Evolutionary conservation across 2,329 filamentous ascomycete genomes (phyloP), one percentile per base, ranked within the genome.

Genomic region (Diaporthe citrichinensis): DNA sequence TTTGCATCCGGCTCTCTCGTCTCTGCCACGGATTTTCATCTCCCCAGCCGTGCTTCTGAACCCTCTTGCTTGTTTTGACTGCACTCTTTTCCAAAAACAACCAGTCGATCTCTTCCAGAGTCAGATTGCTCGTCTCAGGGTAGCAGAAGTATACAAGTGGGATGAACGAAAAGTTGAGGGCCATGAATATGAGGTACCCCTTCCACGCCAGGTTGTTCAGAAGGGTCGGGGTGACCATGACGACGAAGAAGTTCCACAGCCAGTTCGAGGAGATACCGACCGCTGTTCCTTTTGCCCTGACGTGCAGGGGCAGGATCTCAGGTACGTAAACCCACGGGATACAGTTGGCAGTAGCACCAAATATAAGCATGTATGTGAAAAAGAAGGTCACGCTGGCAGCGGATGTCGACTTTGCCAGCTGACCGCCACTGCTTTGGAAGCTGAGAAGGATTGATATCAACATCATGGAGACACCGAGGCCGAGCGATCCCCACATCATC

Each of bases 111-210:
- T 90, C 87, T 77, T 90, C 88, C 0, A 90, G 83, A 1, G 81
- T 83, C 12, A 88, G 80, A 55, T 87, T 86, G 34, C 82, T 84
- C 0, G 89, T 91, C 79, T 91, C 90, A 0, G 90, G 89, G 67
- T 88, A 90, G 78, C 87, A 85, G 73, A 86, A 84, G 78, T 86
- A 87, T 2, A 86, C 80, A 7, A 86, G 79, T 0, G 86, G 86
- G 1, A 87, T 80, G 65, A 87, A 87, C 15, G 79, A 78, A 31
- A 88, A 83, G 77, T 89, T 89, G 14, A 87, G 83, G 34, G 81
- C 82, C 82, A 87, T 87, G 80, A 89, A 90, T 77, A 89, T 89
- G 4, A 90, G 81, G 77, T 90, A 90, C 0, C 85, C 86, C 77
- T 87, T 86, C 87, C 87, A 90, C 36, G 84, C 78, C 1, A 90